Evolutionary conservation across 1,139 yeast genomes (phyloP), one percentile per base, ranked within the genome.

Genomic region (Sugiyamaella novakii): DNA sequence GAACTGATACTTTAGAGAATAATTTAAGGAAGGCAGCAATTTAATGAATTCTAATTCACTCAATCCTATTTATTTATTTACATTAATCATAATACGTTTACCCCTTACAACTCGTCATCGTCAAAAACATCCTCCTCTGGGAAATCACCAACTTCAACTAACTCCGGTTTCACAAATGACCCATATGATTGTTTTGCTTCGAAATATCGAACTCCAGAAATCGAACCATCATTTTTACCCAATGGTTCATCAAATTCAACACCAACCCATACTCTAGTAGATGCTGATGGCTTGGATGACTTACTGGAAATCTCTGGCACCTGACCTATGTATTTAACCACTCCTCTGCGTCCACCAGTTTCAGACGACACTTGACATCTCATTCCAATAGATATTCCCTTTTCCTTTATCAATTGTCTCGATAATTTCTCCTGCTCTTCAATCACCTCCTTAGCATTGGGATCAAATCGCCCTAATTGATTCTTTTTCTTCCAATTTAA

Each of bases 211-310:
- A 69, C 67, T 0, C 87, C 94, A 24, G 80, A 72, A 0, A 89
- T 79, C 1, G 83, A 69, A 0, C 98, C 98, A 60, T 89, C 79
- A 59, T 91, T 88, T 65, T 83, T 86, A 1, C 97, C 98, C 0
- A 61, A 62, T 0, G 84, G 79, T 11, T 70, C 69, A 25, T 78
- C 80, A 30, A 88, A 73, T 59, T 84, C 88, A 2, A 91, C 74
- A 0, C 97, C 98, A 10, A 83, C 73, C 98, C 98, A 91, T 8
- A 59, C 49, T 3, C 63, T 60, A 5, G 59, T 56, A 5, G 53
- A 49, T n/a, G n/a, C n/a, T n/a, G n/a, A n/a, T n/a, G n/a, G n/a
- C n/a, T n/a, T n/a, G n/a, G n/a, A n/a, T n/a, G n/a, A n/a, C n/a
- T 54, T 51, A 12, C 40, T 73, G 59, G 57, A 81, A 46, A 87